Conservation (phyloP, 768 basidiomycete genomes). For the Nevesoporus exiguus region DNA sequence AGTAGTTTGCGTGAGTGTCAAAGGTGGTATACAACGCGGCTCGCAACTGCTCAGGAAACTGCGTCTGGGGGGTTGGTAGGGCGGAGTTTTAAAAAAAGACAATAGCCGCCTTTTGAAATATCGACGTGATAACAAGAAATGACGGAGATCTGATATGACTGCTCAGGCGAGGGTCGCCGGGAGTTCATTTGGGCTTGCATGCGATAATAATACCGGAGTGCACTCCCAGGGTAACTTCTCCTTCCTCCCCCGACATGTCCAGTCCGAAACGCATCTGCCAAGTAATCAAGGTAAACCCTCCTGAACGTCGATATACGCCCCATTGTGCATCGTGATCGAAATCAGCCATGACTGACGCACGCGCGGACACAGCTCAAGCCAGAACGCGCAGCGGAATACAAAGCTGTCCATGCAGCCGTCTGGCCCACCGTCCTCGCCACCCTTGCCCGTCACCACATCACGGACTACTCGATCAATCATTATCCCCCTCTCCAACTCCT, state of each 20-base stretch:
- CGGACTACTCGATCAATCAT: constrained; percentile 76
- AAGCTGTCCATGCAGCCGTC: constrained; percentile 54
- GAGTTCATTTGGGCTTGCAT: not conserved
- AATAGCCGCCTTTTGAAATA: not conserved
- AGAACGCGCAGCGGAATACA: constrained; percentile 48
- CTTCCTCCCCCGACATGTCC: constrained; percentile 5
- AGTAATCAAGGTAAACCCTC: constrained; percentile 54
- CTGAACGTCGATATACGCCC: not conserved
- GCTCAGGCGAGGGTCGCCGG: not conserved
- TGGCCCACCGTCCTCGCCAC: constrained; percentile 71
- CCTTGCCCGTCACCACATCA: constrained; percentile 57
- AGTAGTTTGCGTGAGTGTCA: not conserved
- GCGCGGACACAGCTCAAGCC: constrained; percentile 49
- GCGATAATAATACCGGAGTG: too few species aligned
- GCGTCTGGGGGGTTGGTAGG: constrained; percentile 1
- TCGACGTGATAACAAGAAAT: not conserved
- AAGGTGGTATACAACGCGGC: not conserved
- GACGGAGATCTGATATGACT: too few species aligned
- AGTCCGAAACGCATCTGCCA: constrained; percentile 61
- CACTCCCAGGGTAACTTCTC: too few species aligned
- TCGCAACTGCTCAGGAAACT: not conserved
- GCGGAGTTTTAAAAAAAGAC: constrained; percentile 31
- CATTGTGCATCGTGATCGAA: not conserved
- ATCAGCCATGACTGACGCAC: not conserved
- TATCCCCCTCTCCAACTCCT: constrained; percentile 60